Evolutionary conservation across 345 rosid species (phyloP).

Genomic region (Camelina hispida): DNA sequence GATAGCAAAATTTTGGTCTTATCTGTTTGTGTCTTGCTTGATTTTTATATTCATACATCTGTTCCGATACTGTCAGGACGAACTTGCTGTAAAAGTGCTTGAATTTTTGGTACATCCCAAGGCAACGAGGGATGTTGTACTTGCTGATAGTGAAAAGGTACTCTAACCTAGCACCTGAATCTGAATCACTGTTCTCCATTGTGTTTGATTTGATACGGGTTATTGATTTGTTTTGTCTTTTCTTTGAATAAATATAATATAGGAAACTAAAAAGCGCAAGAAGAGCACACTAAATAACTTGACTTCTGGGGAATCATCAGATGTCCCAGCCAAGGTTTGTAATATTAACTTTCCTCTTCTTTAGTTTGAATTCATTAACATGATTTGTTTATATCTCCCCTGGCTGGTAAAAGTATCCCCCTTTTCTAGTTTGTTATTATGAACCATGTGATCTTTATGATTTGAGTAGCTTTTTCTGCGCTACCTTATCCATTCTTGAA

Average conservation of each 20-base stretch:
- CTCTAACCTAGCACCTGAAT: conserved; percentile 18
- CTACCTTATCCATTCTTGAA: neutral
- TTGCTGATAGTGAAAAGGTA: conserved; percentile 87
- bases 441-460: conserved; percentile 20
- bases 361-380: conserved; percentile 1
- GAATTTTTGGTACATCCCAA: conserved; percentile 89
- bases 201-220: neutral
- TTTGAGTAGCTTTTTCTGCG: conserved; percentile 8
- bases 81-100: conserved; percentile 73
- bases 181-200: neutral
- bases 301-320: conserved; percentile 59
- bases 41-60: conserved; percentile 14
- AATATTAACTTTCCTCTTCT: neutral
- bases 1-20: neutral
- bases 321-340: conserved; percentile 71
- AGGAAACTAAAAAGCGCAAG: conserved; percentile 82
- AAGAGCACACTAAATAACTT: conserved; percentile 41
- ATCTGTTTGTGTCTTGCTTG: neutral
- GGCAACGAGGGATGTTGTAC: conserved; percentile 75
- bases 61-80: conserved; percentile 61
- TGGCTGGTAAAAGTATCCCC: neutral
- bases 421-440: conserved; percentile 1
- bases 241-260: conserved; percentile 36
- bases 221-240: too few relatives aligned
- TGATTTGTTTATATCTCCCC: conserved; percentile 19